phyloP scores from a whole-genome alignment of 306 rosid species.

The Medicago lupulina region DNA sequence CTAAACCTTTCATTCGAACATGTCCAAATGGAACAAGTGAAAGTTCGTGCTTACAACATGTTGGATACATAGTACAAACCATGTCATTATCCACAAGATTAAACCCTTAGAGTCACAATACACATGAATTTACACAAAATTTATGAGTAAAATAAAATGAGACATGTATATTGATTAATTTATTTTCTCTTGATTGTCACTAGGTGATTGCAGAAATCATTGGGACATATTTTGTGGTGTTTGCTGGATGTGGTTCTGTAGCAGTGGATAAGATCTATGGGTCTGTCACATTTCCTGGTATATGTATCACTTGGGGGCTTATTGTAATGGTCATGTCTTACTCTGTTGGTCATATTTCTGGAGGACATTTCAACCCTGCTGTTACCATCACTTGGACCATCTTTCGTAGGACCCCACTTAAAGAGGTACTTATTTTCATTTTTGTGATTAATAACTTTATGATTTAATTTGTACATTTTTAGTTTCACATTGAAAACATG shows the following conservation, averaged over 20 bases:
- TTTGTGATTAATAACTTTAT: neutral
- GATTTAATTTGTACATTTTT: neutral
- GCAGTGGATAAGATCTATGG: conserved; percentile 47
- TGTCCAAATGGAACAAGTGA: too few species aligned
- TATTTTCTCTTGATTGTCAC: neutral
- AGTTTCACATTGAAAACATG: neutral
- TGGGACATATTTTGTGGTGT: conserved; percentile 65
- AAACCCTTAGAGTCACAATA: neutral
- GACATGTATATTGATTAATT: neutral
- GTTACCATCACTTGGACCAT: conserved; percentile 60
- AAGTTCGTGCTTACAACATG: too few species aligned
- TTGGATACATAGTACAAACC: too few species aligned
- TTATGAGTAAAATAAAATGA: neutral
- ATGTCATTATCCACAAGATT: neutral
- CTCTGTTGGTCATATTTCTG: conserved; percentile 58
- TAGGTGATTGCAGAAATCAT: conserved; percentile 54
- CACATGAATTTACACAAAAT: neutral
- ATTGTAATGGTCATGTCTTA: conserved; percentile 54
- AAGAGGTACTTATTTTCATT: conserved; percentile 1
- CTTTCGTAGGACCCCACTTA: conserved; percentile 39
- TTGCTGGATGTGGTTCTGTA: conserved; percentile 49
- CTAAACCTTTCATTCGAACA: too few species aligned
- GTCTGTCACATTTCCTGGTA: conserved; percentile 42
- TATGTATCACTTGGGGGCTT: conserved; percentile 51
- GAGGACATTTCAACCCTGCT: conserved; percentile 69